Evolutionary conservation across 805 yeast species (phyloP).

Genomic region (Yarrowia sp.): DNA sequence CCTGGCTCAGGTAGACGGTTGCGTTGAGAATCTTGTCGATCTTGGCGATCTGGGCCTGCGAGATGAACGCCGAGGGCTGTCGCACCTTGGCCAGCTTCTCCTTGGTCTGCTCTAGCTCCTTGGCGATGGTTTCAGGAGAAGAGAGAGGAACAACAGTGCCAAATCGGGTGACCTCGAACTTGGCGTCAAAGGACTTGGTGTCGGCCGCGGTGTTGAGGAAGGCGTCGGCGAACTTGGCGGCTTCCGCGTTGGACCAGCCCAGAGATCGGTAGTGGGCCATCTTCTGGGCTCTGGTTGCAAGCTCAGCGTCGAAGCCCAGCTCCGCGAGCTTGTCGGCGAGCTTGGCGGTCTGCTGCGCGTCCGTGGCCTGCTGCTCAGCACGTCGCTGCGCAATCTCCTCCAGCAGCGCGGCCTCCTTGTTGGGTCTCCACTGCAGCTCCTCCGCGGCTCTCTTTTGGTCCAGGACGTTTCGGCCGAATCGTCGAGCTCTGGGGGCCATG

Average conservation of each 20-base stretch:
- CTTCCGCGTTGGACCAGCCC: slow-evolving; percentile 15
- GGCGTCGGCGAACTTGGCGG: slow-evolving; percentile 19
- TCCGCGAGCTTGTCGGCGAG: background rate
- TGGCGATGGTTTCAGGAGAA: slow-evolving; percentile 5
- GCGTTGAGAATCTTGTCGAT: slow-evolving; percentile 12
- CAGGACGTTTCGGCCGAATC: slow-evolving; percentile 70
- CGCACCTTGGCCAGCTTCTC: slow-evolving; percentile 17
- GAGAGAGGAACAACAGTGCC: slow-evolving; percentile 3
- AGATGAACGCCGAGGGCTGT: background rate
- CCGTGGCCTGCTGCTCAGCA: background rate
- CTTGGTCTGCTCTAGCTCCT: background rate
- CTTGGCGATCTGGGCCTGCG: slow-evolving; percentile 2
- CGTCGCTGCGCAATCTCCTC: slow-evolving; percentile 5
- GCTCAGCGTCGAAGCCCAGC: background rate
- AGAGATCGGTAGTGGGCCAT: slow-evolving; percentile 16
- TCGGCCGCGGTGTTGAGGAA: background rate
- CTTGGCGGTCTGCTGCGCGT: background rate
- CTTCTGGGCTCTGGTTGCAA: background rate
- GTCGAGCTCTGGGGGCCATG: slow-evolving; percentile 80
- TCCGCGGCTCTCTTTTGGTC: slow-evolving; percentile 51
- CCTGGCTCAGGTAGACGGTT: background rate
- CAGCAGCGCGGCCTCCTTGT: slow-evolving; percentile 20
- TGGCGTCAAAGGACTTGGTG: background rate
- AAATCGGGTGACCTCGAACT: background rate
- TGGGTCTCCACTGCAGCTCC: slow-evolving; percentile 48